Evolutionary conservation across 768 basidiomycete genomes (phyloP).

Genomic region (Lactarius sp.): DNA sequence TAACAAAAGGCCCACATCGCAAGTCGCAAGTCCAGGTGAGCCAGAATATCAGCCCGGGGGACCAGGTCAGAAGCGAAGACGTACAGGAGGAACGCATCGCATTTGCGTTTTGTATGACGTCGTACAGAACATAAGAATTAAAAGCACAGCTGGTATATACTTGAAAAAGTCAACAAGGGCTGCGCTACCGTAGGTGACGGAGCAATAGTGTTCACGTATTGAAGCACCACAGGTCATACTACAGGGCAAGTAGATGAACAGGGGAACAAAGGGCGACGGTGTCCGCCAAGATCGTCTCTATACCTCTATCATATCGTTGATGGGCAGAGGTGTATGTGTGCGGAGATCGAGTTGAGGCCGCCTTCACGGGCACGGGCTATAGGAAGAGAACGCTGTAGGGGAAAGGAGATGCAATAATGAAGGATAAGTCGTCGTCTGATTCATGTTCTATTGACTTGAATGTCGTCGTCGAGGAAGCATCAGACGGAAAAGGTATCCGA

Average conservation of each 20-base stretch:
- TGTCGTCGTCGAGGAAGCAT: conserved; percentile 1
- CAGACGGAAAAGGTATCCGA: background rate
- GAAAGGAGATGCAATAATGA: conserved; percentile 68
- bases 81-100: conserved; percentile 75
- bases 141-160: conserved; percentile 65
- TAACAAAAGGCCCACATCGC: too few species aligned
- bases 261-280: conserved; percentile 47
- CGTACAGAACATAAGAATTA: conserved; percentile 58
- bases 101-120: conserved; percentile 61
- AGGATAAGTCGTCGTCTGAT: conserved; percentile 43
- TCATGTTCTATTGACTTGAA: conserved; percentile 26
- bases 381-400: conserved; percentile 83
- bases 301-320: conserved; percentile 27
- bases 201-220: conserved; percentile 59
- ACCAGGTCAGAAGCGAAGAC: conserved; percentile 32
- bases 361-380: conserved; percentile 61
- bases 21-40: conserved; percentile 1
- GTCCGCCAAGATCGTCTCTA: conserved; percentile 35
- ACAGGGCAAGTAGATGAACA: conserved; percentile 61
- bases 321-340: conserved; percentile 27
- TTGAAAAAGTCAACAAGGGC: conserved; percentile 68
- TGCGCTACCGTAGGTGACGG: conserved; percentile 52
- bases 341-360: conserved; percentile 49
- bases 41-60: background rate
- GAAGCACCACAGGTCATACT: conserved; percentile 58